Percentiles rank a stretch among this genome's conserved stretches.
phyloP scores from a whole-genome alignment of 202 grass and related monocot genomes.

The Digitaria exilis region DNA sequence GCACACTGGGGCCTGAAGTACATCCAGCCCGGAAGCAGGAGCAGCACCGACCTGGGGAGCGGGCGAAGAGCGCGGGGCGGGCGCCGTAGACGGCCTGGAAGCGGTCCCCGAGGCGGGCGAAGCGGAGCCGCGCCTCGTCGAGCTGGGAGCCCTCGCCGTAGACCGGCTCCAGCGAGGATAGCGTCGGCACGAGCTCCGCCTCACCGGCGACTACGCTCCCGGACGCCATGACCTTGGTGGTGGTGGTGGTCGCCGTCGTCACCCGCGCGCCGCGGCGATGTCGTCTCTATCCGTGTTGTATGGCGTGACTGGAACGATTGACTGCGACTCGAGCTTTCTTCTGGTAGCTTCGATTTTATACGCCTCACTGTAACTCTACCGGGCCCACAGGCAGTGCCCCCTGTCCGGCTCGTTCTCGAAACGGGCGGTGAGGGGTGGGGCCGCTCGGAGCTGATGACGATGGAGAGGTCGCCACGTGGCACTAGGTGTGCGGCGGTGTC shows the following conservation, averaged over 20 bases:
- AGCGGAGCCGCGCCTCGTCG: slow-evolving; percentile 86
- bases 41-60: slow-evolving; percentile 66
- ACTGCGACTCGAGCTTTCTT: not conserved
- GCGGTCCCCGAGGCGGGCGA: slow-evolving; percentile 70
- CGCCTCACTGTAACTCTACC: not conserved
- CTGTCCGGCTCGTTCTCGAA: not conserved
- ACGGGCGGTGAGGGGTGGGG: not conserved
- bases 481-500: not conserved
- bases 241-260: not conserved
- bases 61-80: slow-evolving; percentile 71
- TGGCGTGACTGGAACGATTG: slow-evolving; percentile 7
- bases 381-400: not conserved
- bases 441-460: not conserved
- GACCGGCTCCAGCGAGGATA: slow-evolving; percentile 68
- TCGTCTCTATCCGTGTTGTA: slow-evolving; percentile 40
- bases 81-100: slow-evolving; percentile 65
- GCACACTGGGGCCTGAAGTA: not conserved
- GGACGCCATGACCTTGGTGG: not conserved
- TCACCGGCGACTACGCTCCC: slow-evolving; percentile 21
- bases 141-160: slow-evolving; percentile 72
- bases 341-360: not conserved
- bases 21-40: not conserved
- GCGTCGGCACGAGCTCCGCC: slow-evolving; percentile 61
- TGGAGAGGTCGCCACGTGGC: not conserved
- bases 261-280: not conserved